Conservation (phyloP, 495 filamentous ascomycete species). For the Daldinia vernicosa region DNA sequence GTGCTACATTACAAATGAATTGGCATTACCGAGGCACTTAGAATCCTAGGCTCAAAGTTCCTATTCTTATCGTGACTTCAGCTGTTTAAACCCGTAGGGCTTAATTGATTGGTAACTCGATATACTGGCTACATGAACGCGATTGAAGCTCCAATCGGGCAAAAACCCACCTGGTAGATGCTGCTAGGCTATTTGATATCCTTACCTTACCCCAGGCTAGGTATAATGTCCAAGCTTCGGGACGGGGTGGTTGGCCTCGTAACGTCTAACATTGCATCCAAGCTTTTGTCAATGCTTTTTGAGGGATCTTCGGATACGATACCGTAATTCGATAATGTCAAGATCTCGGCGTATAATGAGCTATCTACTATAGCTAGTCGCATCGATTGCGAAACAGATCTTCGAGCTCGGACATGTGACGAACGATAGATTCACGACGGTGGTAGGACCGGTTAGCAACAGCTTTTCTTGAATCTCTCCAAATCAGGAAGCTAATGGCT, state of each 20-base stretch:
- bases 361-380: conserved; percentile 1
- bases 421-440: conserved; percentile 13
- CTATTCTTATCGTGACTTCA: neutral
- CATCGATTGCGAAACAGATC: conserved; percentile 13
- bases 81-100: neutral
- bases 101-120: neutral
- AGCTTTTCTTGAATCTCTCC: conserved; percentile 4
- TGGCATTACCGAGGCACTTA: neutral
- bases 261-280: neutral
- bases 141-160: neutral
- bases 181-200: too few relatives aligned
- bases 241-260: neutral
- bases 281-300: conserved; percentile 3
- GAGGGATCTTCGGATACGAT: conserved; percentile 1
- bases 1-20: neutral
- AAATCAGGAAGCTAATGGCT: conserved; percentile 31
- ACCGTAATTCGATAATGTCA: conserved; percentile 7
- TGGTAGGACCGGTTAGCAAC: conserved; percentile 17
- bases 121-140: neutral
- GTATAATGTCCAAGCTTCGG: neutral
- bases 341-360: conserved; percentile 15
- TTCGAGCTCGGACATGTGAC: conserved; percentile 36
- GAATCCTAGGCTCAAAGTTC: neutral
- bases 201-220: neutral
- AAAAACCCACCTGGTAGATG: neutral